These are phyloP conservation scores for Rhizopogon rudus DNA, from an alignment of 768 basidiomycete species.

Conservation along the genomic window DNA sequence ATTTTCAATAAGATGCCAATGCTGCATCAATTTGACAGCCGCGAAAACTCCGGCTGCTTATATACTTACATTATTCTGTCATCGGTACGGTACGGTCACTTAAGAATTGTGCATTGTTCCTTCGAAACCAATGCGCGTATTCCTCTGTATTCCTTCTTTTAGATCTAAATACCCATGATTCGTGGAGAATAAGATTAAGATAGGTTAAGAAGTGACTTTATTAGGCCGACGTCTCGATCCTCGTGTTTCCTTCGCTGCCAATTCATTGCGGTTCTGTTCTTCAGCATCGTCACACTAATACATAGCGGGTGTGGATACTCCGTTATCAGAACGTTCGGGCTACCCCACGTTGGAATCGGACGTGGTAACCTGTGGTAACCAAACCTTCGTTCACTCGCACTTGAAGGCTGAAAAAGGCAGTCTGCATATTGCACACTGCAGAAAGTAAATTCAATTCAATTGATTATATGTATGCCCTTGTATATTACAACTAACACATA, in stretches of 20 bases:
- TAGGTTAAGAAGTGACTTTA: background rate
- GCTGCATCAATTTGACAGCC: background rate
- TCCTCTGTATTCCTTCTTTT: background rate
- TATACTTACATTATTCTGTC: conserved; percentile 1
- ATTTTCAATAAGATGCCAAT: background rate
- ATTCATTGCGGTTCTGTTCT: background rate
- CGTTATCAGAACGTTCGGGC: background rate
- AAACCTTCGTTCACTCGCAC: background rate
- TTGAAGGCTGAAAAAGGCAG: background rate
- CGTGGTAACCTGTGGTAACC: background rate
- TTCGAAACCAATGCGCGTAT: background rate
- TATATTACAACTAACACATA: conserved; percentile 5
- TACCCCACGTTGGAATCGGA: background rate
- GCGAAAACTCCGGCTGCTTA: conserved; percentile 6
- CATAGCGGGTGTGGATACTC: background rate
- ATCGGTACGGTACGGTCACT: background rate
- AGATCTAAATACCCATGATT: conserved; percentile 4
- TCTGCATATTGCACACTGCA: background rate
- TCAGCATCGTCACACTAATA: background rate
- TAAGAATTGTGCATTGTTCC: background rate
- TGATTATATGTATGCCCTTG: background rate
- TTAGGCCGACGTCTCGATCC: conserved; percentile 3
- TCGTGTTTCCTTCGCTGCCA: conserved; percentile 2
- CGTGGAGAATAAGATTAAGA: conserved; percentile 5
- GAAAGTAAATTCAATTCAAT: background rate